Evolutionary conservation across 495 filamentous ascomycete species (phyloP), one percentile per base, ranked within the genome.

Genomic region (Annulohypoxylon bovei): DNA sequence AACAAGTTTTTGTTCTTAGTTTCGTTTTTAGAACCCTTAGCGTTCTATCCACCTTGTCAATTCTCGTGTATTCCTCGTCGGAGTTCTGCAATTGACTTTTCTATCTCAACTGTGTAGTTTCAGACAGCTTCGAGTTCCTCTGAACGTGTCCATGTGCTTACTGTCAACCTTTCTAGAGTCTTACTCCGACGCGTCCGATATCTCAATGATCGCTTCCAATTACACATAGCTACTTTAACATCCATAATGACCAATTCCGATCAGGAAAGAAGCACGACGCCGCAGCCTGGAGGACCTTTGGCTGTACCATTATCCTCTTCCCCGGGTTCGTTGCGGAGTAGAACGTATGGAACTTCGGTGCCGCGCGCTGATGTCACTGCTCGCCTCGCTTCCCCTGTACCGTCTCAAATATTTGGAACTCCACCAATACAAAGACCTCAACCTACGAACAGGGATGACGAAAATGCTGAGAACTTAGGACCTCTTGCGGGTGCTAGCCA

Each of bases 361-460:
- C 82, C 81, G 62, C 84, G 92, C 79, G 88, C 88, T 39, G 84
- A 88, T 49, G 89, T 90, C 4, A 93, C 87, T 59, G 91, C 91
- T 32, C 87, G 92, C 63, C 82, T 94, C 20, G 90, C 89, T 23
- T 91, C 91, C 1, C 91, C 92, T 4, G 79, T 92, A 6, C 86
- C 87, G 28, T 88, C 88, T 35, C 81, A 83, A 6, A 80, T 75
- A 32, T 77, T 79, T 56, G 81, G 81, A 52, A 83, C 82, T 22
- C 84, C 87, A 18, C 78, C 84, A 27, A 78, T 83, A 66, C 83
- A 65, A 56, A 68, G 65, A 33, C 35, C 68, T 11, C 65, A 49
- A n/a, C 65, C 62, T 11, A 30, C 63, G n/a, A 62, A 67, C 32
- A 78, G 75, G 42, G 77, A 75, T 5, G 71, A 44, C 27, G 77